Base-by-base conservation (phyloP, 169 alveolate species). In the Eimeria tenella region DNA sequence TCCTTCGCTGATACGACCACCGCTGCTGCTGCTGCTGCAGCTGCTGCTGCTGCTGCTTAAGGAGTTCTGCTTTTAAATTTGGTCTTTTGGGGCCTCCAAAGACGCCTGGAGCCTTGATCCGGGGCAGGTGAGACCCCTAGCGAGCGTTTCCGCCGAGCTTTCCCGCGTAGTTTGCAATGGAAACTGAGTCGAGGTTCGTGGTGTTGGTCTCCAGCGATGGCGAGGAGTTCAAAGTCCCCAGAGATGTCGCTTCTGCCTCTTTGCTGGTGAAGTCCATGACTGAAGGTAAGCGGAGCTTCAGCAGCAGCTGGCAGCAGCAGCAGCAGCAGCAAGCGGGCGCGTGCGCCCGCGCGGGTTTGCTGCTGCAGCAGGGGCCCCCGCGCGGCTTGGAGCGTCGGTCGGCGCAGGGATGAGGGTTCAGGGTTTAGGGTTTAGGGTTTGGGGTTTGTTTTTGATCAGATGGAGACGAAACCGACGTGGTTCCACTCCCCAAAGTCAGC, bases 401-500 rank as follows among this genome's bases (percentile, higher is more conserved):
- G 0, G 42, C 42, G 42, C 42, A 31, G 42, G 42, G 42, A 31
- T 31, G 42, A 31, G 42, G 42, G 42, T 31, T 31, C 2, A 31
- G 42, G 42, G 42, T 31, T 31, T 31, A 31, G 42, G 42, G 71
- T 10, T 5, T 9, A 62, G 71, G 8, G n/a, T 62, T 62, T 62
- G 23, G 71, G 71, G 71, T 62, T 7, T 62, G n/a, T 17, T n/a
- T 65, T 25, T 5, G 5, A 7, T 62, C 86, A 95, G 99, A 97
- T 94, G 97, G 98, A 77, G 99, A 98, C 15, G 96, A 96, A 56
- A 99, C 98, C 49, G 99, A 98, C 75, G 98, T 97, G 68, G 96
- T 99, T 79, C 99, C 99, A 4, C 95, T 99, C 52, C 99, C 99
- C 53, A 98, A 98, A 93, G 99, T 98, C 23, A 98, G 98, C 92